Evolutionary conservation across 2,329 filamentous ascomycete genomes (phyloP).

Genomic region (Pestalotiopsis fici): DNA sequence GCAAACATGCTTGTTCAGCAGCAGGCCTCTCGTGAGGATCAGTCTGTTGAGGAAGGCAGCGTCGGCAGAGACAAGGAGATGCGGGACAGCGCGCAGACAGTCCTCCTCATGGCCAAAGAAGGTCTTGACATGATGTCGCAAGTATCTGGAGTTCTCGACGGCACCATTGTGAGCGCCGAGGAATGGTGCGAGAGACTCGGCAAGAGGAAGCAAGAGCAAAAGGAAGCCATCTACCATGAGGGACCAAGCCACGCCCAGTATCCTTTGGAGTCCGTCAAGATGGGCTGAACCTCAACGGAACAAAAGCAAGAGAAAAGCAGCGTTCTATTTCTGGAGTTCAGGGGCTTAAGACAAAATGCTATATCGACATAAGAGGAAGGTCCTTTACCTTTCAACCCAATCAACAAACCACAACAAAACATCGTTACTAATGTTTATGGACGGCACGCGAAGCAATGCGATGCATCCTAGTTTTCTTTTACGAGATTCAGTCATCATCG

Average conservation of each 20-base stretch:
- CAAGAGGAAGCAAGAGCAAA: slow-evolving; percentile 37
- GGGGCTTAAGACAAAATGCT: slow-evolving; percentile 19
- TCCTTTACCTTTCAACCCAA: not conserved
- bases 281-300: slow-evolving; percentile 19
- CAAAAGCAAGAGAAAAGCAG: slow-evolving; percentile 15
- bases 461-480: not conserved
- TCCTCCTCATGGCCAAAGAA: slow-evolving; percentile 84
- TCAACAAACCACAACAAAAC: slow-evolving; percentile 8
- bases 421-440: slow-evolving; percentile 13
- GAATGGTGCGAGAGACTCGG: slow-evolving; percentile 85
- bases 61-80: slow-evolving; percentile 43
- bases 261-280: slow-evolving; percentile 23
- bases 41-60: slow-evolving; percentile 33
- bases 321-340: slow-evolving; percentile 8
- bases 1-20: slow-evolving; percentile 55
- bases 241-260: slow-evolving; percentile 9
- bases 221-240: slow-evolving; percentile 22
- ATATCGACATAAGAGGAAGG: slow-evolving; percentile 17
- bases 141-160: slow-evolving; percentile 83
- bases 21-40: slow-evolving; percentile 26
- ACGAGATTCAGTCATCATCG: not conserved
- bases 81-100: slow-evolving; percentile 68
- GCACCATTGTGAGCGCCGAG: slow-evolving; percentile 88
- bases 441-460: not conserved
- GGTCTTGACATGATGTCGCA: slow-evolving; percentile 93